These are phyloP conservation scores for Trichosanthes cucumerina DNA, from an alignment of 306 rosid genomes.

Conservation along the genomic window DNA sequence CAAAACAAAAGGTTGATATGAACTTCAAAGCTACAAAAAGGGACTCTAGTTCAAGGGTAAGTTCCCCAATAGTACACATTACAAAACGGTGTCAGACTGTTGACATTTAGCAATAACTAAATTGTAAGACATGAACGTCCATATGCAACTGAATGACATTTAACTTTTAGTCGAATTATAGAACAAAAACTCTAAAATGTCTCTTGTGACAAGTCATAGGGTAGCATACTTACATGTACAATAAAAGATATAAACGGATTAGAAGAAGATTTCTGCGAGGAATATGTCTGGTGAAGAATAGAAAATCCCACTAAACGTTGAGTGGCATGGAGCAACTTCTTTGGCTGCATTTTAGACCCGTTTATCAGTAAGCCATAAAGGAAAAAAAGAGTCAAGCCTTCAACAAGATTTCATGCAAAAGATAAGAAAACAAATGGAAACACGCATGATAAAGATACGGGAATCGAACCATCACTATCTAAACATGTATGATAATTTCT, in stretches of 20 bases:
- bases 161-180: neutral
- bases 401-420: neutral
- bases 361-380: neutral
- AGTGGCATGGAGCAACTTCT: constrained; percentile 32
- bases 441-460: neutral
- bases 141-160: neutral
- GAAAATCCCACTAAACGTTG: constrained; percentile 67
- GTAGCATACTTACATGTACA: constrained; percentile 44
- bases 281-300: constrained; percentile 58
- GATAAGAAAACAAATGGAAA: neutral
- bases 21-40: neutral
- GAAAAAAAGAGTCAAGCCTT: neutral
- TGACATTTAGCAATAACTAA: neutral
- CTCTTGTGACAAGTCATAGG: neutral
- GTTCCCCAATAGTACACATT: neutral
- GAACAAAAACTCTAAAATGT: neutral
- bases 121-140: neutral
- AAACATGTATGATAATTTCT: neutral
- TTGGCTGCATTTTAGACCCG: constrained; percentile 24
- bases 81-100: neutral
- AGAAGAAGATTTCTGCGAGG: constrained; percentile 54
- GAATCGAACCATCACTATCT: neutral
- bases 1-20: neutral
- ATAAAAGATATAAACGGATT: constrained; percentile 69
- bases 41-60: neutral